Base-by-base conservation (phyloP, 768 basidiomycete genomes). In the Boletus pseudopeckii region DNA sequence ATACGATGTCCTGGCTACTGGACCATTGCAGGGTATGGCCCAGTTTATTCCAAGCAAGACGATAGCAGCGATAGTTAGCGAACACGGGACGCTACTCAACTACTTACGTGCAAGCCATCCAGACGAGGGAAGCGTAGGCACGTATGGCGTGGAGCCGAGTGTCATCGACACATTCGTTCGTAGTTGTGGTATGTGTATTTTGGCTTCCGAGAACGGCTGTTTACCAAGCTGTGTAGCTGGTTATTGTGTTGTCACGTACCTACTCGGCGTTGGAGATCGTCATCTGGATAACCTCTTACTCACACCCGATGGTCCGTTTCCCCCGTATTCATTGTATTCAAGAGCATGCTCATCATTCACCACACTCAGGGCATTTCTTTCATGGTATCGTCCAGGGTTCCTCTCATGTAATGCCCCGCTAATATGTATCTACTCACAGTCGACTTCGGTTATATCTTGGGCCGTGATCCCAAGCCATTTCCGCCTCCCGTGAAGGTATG, bases 401-500 rank as follows among this genome's bases (percentile, higher is more conserved):
- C 18, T 34, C 14, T 28, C 10, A 41, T 14, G 4, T 20, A 5
- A 30, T 13, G 46, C 7, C 10, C 18, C 5, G 8, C 53, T 68
- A 18, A 73, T 49, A 8, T 50, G 15, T 28, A 28, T 45, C 26
- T 37, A 45, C 17, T 22, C 18, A 0, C 65, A 96, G 97, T 98
- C 57, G 97, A 98, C 68, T 99, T 98, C 65, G 96, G 97, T 2
- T 99, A 98, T 71, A 98, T 98, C 62, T 80, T 98, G 14, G 97
- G 97, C 3, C 86, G 94, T 3, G 97, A 98, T 67, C 97, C 97
- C 0, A 98, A 99, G 65, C 92, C 94, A 0, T 96, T 95, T 67
- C 95, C 97, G 2, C 97, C 97, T 7, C 91, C 94, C 13, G 95
- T 98, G 60, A 99, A 99, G 69, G 90, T 99, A 38, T 98, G 95